A percentile compares a stretch with the other conserved stretches of the same genome.
Evolutionary conservation across 352 stramenopile genomes (phyloP).

Genomic region (Globisporangium rhizosaccharum): DNA sequence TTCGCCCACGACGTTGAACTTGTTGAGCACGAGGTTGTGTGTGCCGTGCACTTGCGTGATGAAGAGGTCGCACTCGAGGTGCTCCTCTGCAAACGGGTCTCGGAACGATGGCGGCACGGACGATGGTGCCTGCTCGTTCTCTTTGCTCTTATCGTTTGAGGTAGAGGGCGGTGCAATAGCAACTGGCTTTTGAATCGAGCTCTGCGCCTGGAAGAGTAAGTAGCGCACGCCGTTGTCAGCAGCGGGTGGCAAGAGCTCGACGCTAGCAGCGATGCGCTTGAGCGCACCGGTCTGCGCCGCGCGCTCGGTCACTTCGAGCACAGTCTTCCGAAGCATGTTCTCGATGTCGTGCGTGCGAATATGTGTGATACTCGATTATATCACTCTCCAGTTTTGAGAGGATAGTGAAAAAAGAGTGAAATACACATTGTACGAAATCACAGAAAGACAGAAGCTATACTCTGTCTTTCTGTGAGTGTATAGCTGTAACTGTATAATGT

Average conservation of each 20-base stretch:
- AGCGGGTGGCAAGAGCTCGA: constrained; percentile 42
- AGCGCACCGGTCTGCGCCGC: constrained; percentile 54
- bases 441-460: too few species aligned
- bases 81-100: constrained; percentile 69
- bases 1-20: constrained; percentile 76
- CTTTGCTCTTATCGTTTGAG: not conserved
- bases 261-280: constrained; percentile 51
- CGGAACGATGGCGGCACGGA: constrained; percentile 27
- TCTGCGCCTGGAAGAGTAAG: constrained; percentile 50
- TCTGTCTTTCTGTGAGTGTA: too few species aligned
- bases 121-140: not conserved
- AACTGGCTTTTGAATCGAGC: constrained; percentile 33
- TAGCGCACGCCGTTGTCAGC: constrained; percentile 33
- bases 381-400: too few species aligned
- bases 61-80: constrained; percentile 68
- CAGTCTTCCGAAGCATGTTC: constrained; percentile 43
- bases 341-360: too few species aligned
- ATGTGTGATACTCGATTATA: too few species aligned
- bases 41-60: constrained; percentile 53
- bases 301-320: constrained; percentile 57
- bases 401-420: too few species aligned
- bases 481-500: too few species aligned
- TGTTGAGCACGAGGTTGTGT: constrained; percentile 82
- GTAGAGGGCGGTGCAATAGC: constrained; percentile 8
- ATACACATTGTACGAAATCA: too few species aligned